Evolutionary conservation across 306 rosid genomes (phyloP).

Genomic region (Sophora flavescens): DNA sequence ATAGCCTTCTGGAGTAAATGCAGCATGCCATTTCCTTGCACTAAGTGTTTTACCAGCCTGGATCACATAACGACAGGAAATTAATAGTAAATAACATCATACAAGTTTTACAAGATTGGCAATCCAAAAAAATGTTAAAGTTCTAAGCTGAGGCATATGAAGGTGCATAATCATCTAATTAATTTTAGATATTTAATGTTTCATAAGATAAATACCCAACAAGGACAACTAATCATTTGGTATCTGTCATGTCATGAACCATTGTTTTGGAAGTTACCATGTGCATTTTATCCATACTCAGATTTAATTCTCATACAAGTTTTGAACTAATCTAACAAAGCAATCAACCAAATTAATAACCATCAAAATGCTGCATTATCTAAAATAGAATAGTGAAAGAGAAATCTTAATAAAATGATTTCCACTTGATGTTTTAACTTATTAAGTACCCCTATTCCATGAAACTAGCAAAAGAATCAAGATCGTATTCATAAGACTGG

Average conservation of each 20-base stretch:
- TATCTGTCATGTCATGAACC: constrained; percentile 40
- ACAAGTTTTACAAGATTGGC: constrained; percentile 21
- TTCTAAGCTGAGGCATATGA: constrained; percentile 10
- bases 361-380: neutral
- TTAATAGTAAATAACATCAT: constrained; percentile 26
- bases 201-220: constrained; percentile 30
- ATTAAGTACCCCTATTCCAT: neutral
- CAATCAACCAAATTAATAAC: constrained; percentile 40
- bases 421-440: constrained; percentile 18
- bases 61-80: constrained; percentile 40
- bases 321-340: constrained; percentile 7
- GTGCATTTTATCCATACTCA: constrained; percentile 20
- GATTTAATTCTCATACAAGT: constrained; percentile 15
- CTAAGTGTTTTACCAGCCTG: constrained; percentile 97
- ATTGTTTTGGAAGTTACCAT: constrained; percentile 20
- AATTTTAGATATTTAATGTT: constrained; percentile 17
- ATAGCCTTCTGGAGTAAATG: constrained; percentile 83
- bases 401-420: neutral
- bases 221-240: constrained; percentile 26
- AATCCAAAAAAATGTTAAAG: constrained; percentile 25
- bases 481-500: neutral
- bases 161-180: constrained; percentile 13
- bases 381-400: constrained; percentile 5
- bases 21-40: constrained; percentile 91
- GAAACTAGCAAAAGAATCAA: constrained; percentile 5